Evolutionary conservation across 768 basidiomycete species (phyloP).

Genomic region (Hericium rajendrae): DNA sequence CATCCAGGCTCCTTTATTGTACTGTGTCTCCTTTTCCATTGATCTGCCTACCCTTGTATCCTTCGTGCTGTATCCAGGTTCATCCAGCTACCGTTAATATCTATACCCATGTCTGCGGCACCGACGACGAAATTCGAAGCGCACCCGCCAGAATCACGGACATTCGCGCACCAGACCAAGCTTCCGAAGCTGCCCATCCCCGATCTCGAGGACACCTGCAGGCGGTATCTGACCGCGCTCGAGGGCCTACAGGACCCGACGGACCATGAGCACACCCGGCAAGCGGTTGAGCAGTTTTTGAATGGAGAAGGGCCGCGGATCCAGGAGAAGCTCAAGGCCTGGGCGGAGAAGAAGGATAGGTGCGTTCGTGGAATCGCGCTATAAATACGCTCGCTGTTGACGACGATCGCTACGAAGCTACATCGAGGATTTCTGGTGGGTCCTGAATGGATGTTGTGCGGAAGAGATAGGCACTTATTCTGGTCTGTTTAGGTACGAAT

Average conservation of each 20-base stretch:
- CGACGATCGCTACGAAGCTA: conserved; percentile 40
- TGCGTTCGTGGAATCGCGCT: conserved; percentile 22
- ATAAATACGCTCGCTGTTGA: background rate
- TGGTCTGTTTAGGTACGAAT: conserved; percentile 61
- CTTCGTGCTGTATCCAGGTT: background rate
- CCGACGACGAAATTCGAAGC: background rate
- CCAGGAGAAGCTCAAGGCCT: conserved; percentile 68
- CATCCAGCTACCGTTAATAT: background rate
- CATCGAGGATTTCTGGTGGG: conserved; percentile 94
- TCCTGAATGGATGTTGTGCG: background rate
- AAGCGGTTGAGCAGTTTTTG: conserved; percentile 73
- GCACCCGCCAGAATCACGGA: conserved; percentile 18
- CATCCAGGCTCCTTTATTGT: background rate
- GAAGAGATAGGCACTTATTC: background rate
- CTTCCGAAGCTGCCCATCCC: conserved; percentile 94
- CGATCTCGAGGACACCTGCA: conserved; percentile 75
- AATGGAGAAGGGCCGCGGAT: conserved; percentile 69
- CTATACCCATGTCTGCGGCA: background rate
- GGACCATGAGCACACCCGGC: conserved; percentile 69
- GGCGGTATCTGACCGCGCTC: conserved; percentile 71
- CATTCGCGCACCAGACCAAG: conserved; percentile 51
- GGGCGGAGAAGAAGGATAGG: conserved; percentile 67
- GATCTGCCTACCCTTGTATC: background rate
- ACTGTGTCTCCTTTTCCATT: background rate
- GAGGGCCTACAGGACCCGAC: conserved; percentile 73